A percentile compares a stretch with the other conserved stretches of the same genome.
These are phyloP conservation scores for Tetrapyrgos nigripes DNA, from an alignment of 1,284 basidiomycete species.

Conservation along the genomic window DNA sequence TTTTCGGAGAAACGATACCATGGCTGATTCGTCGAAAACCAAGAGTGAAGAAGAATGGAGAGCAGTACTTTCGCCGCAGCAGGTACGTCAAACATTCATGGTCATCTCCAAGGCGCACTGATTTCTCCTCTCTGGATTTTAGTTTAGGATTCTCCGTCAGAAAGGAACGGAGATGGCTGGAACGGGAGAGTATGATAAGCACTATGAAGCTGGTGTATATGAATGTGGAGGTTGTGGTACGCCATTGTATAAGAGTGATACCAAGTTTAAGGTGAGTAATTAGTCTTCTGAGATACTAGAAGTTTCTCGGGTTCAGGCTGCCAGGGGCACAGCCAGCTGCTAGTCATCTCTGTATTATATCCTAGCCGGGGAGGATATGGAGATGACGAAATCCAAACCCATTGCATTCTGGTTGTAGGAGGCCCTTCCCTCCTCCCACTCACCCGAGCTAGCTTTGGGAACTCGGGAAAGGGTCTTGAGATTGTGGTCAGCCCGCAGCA, in stretches of 20 bases:
- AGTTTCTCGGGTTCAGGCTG: not conserved
- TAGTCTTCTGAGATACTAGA: not conserved
- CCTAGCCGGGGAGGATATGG: no score
- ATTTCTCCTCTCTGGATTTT: not conserved
- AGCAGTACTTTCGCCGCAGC: constrained; percentile 81
- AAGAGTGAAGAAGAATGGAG: constrained; percentile 90
- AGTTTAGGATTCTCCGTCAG: constrained; percentile 88
- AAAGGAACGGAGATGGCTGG: constrained; percentile 88
- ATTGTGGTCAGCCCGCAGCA: no score
- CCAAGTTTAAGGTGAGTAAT: constrained; percentile 78
- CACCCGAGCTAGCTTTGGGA: no score
- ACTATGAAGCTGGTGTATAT: constrained; percentile 73
- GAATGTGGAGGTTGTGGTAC: constrained; percentile 73
- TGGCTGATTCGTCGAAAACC: constrained; percentile 22
- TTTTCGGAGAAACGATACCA: constrained; percentile 31
- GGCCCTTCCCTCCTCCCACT: no score
- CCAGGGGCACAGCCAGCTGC: no score
- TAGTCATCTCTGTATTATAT: no score
- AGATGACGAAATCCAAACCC: no score
- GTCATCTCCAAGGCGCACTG: not conserved
- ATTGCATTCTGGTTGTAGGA: no score
- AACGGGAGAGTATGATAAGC: constrained; percentile 82
- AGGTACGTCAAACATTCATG: constrained; percentile 61
- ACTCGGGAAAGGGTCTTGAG: no score
- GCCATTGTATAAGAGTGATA: constrained; percentile 84